Evolutionary conservation across 805 yeast genomes (phyloP).

Genomic region (Debaryomyces prosopidis): DNA sequence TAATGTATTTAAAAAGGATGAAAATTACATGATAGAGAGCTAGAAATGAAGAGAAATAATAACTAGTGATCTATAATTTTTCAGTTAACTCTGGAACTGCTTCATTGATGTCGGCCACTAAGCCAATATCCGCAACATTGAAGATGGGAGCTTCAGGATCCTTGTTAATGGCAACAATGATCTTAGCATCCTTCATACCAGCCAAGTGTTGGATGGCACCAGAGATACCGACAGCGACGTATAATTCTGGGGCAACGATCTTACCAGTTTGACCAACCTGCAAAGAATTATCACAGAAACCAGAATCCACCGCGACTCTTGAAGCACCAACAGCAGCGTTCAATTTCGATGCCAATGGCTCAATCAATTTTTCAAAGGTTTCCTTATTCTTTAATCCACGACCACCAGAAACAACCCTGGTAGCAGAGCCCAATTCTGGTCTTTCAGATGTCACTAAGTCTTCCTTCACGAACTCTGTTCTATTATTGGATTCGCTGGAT

Average conservation of each 20-base stretch:
- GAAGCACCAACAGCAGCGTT: conserved; percentile 97
- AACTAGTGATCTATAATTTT: conserved; percentile 46
- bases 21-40: not conserved
- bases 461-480: conserved; percentile 72
- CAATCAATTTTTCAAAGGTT: conserved; percentile 71
- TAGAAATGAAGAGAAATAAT: not conserved
- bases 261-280: conserved; percentile 99
- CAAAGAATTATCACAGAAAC: conserved; percentile 91
- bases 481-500: conserved; percentile 34
- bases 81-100: conserved; percentile 87
- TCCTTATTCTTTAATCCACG: conserved; percentile 91
- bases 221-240: conserved; percentile 89
- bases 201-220: conserved; percentile 99
- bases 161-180: conserved; percentile 91
- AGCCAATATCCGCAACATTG: conserved; percentile 84
- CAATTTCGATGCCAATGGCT: conserved; percentile 80
- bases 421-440: conserved; percentile 88
- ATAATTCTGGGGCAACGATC: conserved; percentile 94
- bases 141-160: conserved; percentile 94
- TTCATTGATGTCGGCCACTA: conserved; percentile 86
- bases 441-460: conserved; percentile 75
- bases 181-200: conserved; percentile 96
- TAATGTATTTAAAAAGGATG: not conserved
- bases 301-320: conserved; percentile 96
- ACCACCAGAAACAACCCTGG: conserved; percentile 86